Conservation (phyloP, 176 grass and related monocot genomes). For the Ananas comosus region DNA sequence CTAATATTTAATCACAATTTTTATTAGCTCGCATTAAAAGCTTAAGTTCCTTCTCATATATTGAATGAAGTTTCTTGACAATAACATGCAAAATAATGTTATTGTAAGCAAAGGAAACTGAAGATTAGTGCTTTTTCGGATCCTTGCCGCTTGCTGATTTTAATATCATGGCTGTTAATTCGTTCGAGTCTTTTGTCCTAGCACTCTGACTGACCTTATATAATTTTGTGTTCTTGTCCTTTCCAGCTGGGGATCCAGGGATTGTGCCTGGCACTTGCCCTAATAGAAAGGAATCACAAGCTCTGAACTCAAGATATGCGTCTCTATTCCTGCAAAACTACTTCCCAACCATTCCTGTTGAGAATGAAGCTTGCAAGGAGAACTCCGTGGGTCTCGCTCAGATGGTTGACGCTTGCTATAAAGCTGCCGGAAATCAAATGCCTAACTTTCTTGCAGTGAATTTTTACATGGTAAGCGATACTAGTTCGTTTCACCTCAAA, state of each 20-base stretch:
- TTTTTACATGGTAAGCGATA: conserved; percentile 76
- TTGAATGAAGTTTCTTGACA: no score
- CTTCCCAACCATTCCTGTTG: conserved; percentile 72
- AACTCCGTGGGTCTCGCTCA: conserved; percentile 66
- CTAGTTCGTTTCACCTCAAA: conserved; percentile 4
- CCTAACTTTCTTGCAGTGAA: conserved; percentile 89
- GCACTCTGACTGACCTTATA: not conserved
- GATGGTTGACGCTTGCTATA: conserved; percentile 86
- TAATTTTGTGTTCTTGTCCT: conserved; percentile 1
- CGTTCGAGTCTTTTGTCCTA: not conserved
- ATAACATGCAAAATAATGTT: no score
- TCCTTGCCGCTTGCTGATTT: no score
- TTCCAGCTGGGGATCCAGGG: conserved; percentile 94
- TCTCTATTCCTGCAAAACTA: conserved; percentile 90
- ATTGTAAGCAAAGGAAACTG: no score
- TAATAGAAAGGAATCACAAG: conserved; percentile 91
- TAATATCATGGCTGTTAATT: no score
- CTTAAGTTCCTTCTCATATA: no score
- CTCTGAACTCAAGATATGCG: conserved; percentile 64
- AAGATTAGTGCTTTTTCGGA: no score
- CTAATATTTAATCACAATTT: no score
- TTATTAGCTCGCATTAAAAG: no score
- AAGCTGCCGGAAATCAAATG: conserved; percentile 76
- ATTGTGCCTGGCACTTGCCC: conserved; percentile 66
- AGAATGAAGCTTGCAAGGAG: conserved; percentile 94